Conservation (phyloP, 257 asterid genomes). For the Fraxinus cuspidata region DNA sequence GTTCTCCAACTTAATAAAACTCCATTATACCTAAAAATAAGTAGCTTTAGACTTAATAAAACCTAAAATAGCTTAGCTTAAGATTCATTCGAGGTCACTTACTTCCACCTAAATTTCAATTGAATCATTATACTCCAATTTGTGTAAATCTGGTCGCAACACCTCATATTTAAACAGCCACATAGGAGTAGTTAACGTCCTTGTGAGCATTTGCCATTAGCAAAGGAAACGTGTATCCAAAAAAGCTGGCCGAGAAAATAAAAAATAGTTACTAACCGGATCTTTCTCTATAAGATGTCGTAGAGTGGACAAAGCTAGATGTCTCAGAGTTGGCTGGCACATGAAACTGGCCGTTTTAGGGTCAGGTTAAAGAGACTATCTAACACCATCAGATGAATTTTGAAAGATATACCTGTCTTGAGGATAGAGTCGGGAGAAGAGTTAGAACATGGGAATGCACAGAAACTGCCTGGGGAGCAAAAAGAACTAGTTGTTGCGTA, state of each 20-base stretch:
- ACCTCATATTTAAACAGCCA: neutral
- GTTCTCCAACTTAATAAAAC: no score
- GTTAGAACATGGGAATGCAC: constrained; percentile 91
- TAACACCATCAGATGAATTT: constrained; percentile 19
- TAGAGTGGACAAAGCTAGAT: constrained; percentile 88
- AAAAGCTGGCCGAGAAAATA: constrained; percentile 20
- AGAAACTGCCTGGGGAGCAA: constrained; percentile 96
- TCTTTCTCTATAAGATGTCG: constrained; percentile 98
- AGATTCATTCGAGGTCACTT: neutral
- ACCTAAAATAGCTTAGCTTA: neutral
- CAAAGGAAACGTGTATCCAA: constrained; percentile 16
- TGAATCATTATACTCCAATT: no score
- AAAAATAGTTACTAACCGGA: constrained; percentile 67
- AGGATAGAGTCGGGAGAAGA: constrained; percentile 91
- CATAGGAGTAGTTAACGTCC: neutral
- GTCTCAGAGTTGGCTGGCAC: constrained; percentile 88
- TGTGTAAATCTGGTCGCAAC: neutral
- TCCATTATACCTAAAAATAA: no score
- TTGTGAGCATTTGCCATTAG: neutral
- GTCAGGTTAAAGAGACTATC: constrained; percentile 17
- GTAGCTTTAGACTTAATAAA: neutral
- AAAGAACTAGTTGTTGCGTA: constrained; percentile 95
- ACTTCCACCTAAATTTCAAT: neutral
- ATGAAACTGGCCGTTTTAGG: constrained; percentile 34
- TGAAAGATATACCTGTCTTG: constrained; percentile 76